Conservation (phyloP, 2,329 filamentous ascomycete species). For the Fusarium poae region DNA sequence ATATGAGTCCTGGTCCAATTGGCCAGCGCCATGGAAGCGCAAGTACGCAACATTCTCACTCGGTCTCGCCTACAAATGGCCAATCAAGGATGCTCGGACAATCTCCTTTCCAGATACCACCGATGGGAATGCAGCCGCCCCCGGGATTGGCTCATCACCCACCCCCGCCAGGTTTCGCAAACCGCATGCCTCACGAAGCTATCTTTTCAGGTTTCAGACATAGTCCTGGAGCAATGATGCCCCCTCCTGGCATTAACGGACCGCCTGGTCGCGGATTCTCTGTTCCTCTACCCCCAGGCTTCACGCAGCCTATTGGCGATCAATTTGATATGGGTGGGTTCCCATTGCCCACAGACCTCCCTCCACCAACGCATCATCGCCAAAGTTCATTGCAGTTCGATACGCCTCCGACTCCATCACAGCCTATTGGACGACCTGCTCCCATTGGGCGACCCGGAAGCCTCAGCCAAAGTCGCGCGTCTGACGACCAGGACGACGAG, state of each 20-base stretch:
- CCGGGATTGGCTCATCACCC: slow-evolving; percentile 55
- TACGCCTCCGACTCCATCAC: slow-evolving; percentile 65
- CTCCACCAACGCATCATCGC: slow-evolving; percentile 72
- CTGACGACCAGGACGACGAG: slow-evolving; percentile 74
- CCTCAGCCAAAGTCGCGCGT: slow-evolving; percentile 67
- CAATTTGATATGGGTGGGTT: slow-evolving; percentile 53
- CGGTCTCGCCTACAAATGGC: slow-evolving; percentile 69
- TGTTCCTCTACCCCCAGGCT: slow-evolving; percentile 54
- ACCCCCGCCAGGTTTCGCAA: slow-evolving; percentile 66
- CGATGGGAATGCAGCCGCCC: slow-evolving; percentile 66
- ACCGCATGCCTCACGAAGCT: slow-evolving; percentile 67
- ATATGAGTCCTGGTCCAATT: slow-evolving; percentile 74
- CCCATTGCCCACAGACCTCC: slow-evolving; percentile 51
- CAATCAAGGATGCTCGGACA: slow-evolving; percentile 54
- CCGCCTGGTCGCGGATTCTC: slow-evolving; percentile 61
- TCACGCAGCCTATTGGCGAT: slow-evolving; percentile 50
- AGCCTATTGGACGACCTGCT: slow-evolving; percentile 83
- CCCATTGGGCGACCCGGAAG: slow-evolving; percentile 92
- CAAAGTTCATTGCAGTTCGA: slow-evolving; percentile 81
- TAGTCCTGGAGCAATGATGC: slow-evolving; percentile 60
- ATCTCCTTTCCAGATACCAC: slow-evolving; percentile 65
- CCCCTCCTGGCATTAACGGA: slow-evolving; percentile 65
- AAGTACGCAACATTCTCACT: slow-evolving; percentile 53
- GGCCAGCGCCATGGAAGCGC: slow-evolving; percentile 74
- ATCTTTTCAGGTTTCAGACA: slow-evolving; percentile 64